Conservation (phyloP, 2,329 filamentous ascomycete species). For the Aspergillus tubingensis region DNA sequence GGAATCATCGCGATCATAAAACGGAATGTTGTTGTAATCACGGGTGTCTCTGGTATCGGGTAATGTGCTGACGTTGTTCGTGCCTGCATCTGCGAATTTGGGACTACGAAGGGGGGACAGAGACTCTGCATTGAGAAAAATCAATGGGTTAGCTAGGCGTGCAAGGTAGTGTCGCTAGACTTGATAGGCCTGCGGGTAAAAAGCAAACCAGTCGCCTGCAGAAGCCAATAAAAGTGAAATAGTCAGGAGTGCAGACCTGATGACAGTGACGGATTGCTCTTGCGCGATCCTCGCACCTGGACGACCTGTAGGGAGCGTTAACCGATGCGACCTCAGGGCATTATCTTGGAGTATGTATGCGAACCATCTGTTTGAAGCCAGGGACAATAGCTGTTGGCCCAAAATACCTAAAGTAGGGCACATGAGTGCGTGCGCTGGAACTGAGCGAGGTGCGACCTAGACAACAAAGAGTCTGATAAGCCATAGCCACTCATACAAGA, state of each 20-base stretch:
- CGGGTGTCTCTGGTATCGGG: conserved; percentile 32
- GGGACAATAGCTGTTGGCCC: conserved; percentile 89
- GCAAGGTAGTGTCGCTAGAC: neutral
- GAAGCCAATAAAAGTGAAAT: neutral
- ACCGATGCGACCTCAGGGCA: conserved; percentile 6
- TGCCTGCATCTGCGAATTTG: conserved; percentile 24
- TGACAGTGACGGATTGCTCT: conserved; percentile 42
- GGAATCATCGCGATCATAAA: conserved; percentile 73
- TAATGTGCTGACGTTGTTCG: conserved; percentile 22
- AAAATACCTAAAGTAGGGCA: conserved; percentile 89
- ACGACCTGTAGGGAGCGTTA: conserved; percentile 57
- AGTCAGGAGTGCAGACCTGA: conserved; percentile 33
- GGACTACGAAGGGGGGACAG: conserved; percentile 40
- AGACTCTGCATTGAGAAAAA: conserved; percentile 32
- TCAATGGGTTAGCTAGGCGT: neutral
- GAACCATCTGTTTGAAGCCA: conserved; percentile 88
- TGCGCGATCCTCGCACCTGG: conserved; percentile 59
- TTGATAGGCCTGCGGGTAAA: neutral
- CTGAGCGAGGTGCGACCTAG: conserved; percentile 42
- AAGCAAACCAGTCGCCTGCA: neutral
- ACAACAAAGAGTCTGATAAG: conserved; percentile 6
- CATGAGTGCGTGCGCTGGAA: conserved; percentile 47
- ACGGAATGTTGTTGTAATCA: conserved; percentile 56
- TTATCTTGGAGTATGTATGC: neutral
- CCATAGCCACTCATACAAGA: neutral